These are phyloP conservation scores for Akanthomyces lecanii DNA, from an alignment of 2,329 filamentous ascomycete genomes.

Conservation along the genomic window DNA sequence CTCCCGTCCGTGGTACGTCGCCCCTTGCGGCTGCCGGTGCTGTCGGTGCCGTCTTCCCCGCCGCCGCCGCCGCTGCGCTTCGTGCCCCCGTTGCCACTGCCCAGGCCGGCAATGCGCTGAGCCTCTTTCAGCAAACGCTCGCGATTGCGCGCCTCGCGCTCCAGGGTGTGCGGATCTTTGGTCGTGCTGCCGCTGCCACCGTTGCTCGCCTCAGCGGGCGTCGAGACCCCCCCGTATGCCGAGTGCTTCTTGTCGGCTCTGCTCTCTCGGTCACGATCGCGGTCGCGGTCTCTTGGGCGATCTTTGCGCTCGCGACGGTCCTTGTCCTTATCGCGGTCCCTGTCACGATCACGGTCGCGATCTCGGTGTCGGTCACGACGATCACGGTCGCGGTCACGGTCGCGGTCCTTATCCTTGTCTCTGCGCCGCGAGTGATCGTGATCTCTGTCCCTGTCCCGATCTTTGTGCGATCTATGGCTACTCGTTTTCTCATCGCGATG, in stretches of 20 bases:
- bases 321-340: slow-evolving; percentile 30
- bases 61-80: slow-evolving; percentile 43
- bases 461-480: slow-evolving; percentile 40
- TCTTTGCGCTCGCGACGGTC: no score
- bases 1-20: slow-evolving; percentile 28
- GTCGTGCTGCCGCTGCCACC: slow-evolving; percentile 18
- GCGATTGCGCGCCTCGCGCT: slow-evolving; percentile 62
- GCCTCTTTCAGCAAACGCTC: slow-evolving; percentile 66
- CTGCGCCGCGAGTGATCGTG: slow-evolving; percentile 24
- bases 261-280: slow-evolving; percentile 21
- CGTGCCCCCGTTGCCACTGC: slow-evolving; percentile 41
- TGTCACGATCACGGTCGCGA: slow-evolving; percentile 28
- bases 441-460: slow-evolving; percentile 35
- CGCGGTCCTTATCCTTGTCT: slow-evolving; percentile 28
- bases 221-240: slow-evolving; percentile 25
- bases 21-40: slow-evolving; percentile 36
- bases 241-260: slow-evolving; percentile 31
- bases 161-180: slow-evolving; percentile 62
- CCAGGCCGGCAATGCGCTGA: slow-evolving; percentile 57
- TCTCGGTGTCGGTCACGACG: slow-evolving; percentile 23
- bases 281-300: slow-evolving; percentile 17
- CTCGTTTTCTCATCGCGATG: slow-evolving; percentile 41
- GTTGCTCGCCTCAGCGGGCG: slow-evolving; percentile 24
- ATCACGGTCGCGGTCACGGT: slow-evolving; percentile 27
- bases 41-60: slow-evolving; percentile 29